Evolutionary conservation across 2,329 filamentous ascomycete species (phyloP), one percentile per base, ranked within the genome.

Genomic region (Tolypocladium ophioglossoides): DNA sequence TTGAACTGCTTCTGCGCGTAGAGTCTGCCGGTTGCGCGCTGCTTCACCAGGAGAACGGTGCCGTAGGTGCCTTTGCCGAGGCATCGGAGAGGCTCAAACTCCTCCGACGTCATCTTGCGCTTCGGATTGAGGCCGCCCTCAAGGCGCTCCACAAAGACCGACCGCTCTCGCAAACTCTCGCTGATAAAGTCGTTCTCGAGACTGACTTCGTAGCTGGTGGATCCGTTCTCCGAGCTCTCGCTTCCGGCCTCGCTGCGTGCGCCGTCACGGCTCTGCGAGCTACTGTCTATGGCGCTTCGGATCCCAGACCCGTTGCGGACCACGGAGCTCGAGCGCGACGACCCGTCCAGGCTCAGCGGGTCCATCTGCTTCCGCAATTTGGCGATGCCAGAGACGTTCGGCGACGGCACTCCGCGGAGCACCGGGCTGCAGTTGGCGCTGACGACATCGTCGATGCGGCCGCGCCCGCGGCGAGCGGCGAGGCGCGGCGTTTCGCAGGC

Each of bases 1-100:
- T 92, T 94, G 73, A 99, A 94, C 72, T 97, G 92, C 76, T 99
- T 99, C 74, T 99, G 95, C 1, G 94, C 95, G 66, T 91, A 99
- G 6, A 99, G 80, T 46, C 89, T 85, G 44, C 94, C 94, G 2
- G 91, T 96, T 34, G 83, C 75, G 51, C 83, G 84, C 73, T 99
- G 92, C 72, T 91, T 94, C 57, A 99, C 95, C 32, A 99, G 79
- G 48, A 96, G 75, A 12, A 99, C 95, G 0, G 92, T 99, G 38
- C 94, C 94, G 67, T 94, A 99, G 16, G 94, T 91, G 50, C 94
- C 94, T 68, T 97, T 97, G 54, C 95, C 95, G 24, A 99, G 84
- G 69, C 92, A 97, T 51, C 89, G 88, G 51, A 99, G 74, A 12
- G 88, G 84, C 64, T 95, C 87, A 67, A 99, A 99, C 68, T 99